These are phyloP conservation scores for Pseudogymnoascus sp. DNA, from an alignment of 2,329 filamentous ascomycete genomes.

Conservation along the genomic window DNA sequence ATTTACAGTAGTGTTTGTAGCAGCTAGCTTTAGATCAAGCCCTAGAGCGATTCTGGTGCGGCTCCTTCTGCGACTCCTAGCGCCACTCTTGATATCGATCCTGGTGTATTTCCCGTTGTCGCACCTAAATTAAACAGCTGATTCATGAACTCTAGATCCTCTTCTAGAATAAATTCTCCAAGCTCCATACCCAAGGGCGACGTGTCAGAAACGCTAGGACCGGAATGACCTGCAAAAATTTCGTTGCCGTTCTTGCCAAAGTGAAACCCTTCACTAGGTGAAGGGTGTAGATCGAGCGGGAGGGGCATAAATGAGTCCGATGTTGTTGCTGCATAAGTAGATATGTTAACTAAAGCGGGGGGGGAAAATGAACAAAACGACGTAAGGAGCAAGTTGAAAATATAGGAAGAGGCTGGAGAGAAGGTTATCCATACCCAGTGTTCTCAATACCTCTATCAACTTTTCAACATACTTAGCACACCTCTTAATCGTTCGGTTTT, in stretches of 20 bases:
- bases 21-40: neutral
- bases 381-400: neutral
- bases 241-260: neutral
- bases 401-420: neutral
- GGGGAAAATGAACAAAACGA: neutral
- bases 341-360: neutral
- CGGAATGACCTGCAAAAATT: neutral
- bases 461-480: conserved; percentile 25
- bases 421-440: conserved; percentile 8
- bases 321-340: neutral
- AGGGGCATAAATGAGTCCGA: neutral
- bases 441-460: conserved; percentile 13
- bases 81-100: too few relatives aligned
- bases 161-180: conserved; percentile 32
- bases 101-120: neutral
- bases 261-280: neutral
- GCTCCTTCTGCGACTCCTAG: too few relatives aligned
- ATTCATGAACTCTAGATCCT: conserved; percentile 25
- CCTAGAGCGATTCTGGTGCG: too few relatives aligned
- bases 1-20: neutral
- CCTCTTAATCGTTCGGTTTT: conserved; percentile 26
- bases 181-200: conserved; percentile 28
- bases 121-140: neutral
- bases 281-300: neutral
- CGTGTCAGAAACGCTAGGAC: neutral